phyloP scores from a whole-genome alignment of 352 stramenopile species.

The Phytopythium kandeliae region DNA sequence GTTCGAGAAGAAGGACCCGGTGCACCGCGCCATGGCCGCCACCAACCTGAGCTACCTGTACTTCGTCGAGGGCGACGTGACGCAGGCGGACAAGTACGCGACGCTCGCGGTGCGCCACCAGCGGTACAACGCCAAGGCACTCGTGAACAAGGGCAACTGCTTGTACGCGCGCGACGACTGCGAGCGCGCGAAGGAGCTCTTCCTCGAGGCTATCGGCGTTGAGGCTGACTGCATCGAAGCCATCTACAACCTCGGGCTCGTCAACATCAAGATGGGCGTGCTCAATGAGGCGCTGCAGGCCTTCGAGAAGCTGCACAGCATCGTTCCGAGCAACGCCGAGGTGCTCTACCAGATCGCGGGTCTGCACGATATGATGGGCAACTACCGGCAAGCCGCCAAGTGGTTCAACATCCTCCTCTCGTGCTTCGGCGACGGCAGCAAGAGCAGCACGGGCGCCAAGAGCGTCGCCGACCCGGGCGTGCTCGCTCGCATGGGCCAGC shows the following conservation, averaged over 20 bases:
- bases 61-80: conserved; percentile 92
- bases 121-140: conserved; percentile 94
- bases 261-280: conserved; percentile 87
- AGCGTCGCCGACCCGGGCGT: conserved; percentile 74
- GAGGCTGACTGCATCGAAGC: conserved; percentile 94
- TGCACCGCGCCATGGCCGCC: conserved; percentile 90
- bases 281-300: conserved; percentile 90
- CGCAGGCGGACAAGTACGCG: conserved; percentile 90
- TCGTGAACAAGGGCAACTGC: conserved; percentile 98
- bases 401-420: conserved; percentile 94
- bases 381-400: conserved; percentile 86
- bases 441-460: conserved; percentile 48
- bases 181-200: conserved; percentile 92
- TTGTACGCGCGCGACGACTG: conserved; percentile 93
- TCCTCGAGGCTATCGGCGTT: conserved; percentile 92
- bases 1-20: conserved; percentile 95
- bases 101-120: conserved; percentile 90
- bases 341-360: conserved; percentile 96
- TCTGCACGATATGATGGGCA: conserved; percentile 90
- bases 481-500: conserved; percentile 88
- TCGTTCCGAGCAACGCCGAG: conserved; percentile 88
- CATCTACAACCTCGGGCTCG: conserved; percentile 95
- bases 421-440: conserved; percentile 81
- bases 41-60: conserved; percentile 97
- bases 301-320: conserved; percentile 96